Percentiles rank a stretch among this genome's conserved stretches.
Evolutionary conservation across 179 eudicot genomes (phyloP).

Genomic region (Spergularia azorica): DNA sequence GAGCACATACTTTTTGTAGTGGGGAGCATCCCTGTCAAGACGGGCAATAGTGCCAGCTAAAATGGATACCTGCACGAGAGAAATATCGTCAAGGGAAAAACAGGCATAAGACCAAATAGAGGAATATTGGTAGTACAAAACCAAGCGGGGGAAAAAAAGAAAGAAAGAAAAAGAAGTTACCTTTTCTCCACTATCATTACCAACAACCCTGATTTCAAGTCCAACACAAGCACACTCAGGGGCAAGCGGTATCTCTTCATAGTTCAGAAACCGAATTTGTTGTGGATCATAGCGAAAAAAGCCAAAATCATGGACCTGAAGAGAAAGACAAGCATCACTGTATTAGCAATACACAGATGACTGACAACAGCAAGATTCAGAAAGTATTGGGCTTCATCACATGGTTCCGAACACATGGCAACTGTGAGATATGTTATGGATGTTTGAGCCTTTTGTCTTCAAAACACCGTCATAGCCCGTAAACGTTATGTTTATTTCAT

Average conservation of each 20-base stretch:
- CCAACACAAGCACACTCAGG: constrained; percentile 98
- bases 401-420: not conserved
- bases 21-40: constrained; percentile 98
- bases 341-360: constrained; percentile 11
- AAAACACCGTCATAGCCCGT: too few relatives aligned
- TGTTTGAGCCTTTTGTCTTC: too few relatives aligned
- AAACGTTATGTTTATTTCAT: too few relatives aligned
- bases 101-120: constrained; percentile 1
- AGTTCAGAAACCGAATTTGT: constrained; percentile 78
- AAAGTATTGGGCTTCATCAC: not conserved
- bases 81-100: constrained; percentile 10
- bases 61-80: constrained; percentile 79
- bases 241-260: constrained; percentile 96
- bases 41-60: constrained; percentile 99
- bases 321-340: constrained; percentile 3
- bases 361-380: not conserved
- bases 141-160: too few relatives aligned
- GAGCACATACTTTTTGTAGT: constrained; percentile 82
- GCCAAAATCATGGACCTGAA: constrained; percentile 97
- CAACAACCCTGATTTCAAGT: constrained; percentile 93
- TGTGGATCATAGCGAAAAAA: constrained; percentile 90
- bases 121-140: too few relatives aligned
- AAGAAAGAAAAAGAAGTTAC: constrained; percentile 44
- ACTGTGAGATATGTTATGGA: too few relatives aligned
- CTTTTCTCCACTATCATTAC: constrained; percentile 99